Percentiles rank a stretch among this genome's conserved stretches.
Conservation (phyloP, 1,284 basidiomycete genomes). For the Ustilago xerochloae region DNA sequence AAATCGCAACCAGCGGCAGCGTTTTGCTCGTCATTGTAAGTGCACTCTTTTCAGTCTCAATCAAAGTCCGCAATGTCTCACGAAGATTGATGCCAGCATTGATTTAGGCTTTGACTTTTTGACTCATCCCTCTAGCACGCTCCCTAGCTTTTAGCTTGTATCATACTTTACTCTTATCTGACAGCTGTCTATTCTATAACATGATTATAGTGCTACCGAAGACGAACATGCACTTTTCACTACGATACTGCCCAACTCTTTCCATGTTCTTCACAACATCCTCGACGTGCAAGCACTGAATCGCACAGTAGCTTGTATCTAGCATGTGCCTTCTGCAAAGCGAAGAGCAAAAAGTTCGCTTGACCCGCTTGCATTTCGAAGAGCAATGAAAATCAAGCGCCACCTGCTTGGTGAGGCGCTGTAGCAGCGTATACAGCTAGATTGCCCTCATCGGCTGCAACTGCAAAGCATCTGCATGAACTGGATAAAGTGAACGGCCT, state of each 20-base stretch:
- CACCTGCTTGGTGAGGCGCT: background rate
- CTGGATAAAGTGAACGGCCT: conserved; percentile 1
- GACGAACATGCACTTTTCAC: too few relatives aligned
- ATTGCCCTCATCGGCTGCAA: too few relatives aligned
- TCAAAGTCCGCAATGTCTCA: conserved; percentile 10
- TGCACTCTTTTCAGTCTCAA: too few relatives aligned
- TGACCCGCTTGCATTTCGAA: background rate
- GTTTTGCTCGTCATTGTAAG: too few relatives aligned
- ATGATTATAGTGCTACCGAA: too few relatives aligned
- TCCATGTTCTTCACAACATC: too few relatives aligned
- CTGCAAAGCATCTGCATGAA: background rate
- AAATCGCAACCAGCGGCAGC: too few relatives aligned
- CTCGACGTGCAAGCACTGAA: background rate
- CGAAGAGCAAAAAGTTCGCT: background rate
- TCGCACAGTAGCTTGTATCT: background rate
- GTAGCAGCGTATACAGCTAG: background rate
- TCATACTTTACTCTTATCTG: too few relatives aligned
- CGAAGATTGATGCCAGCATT: background rate
- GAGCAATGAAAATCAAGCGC: conserved; percentile 19
- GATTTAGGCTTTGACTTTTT: background rate
- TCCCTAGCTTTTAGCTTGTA: background rate
- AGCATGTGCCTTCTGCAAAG: too few relatives aligned
- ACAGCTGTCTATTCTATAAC: too few relatives aligned
- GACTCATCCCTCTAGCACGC: background rate
- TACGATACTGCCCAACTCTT: too few relatives aligned